Evolutionary conservation across 495 filamentous ascomycete species (phyloP).

Genomic region (Hyaloscypha variabilis): DNA sequence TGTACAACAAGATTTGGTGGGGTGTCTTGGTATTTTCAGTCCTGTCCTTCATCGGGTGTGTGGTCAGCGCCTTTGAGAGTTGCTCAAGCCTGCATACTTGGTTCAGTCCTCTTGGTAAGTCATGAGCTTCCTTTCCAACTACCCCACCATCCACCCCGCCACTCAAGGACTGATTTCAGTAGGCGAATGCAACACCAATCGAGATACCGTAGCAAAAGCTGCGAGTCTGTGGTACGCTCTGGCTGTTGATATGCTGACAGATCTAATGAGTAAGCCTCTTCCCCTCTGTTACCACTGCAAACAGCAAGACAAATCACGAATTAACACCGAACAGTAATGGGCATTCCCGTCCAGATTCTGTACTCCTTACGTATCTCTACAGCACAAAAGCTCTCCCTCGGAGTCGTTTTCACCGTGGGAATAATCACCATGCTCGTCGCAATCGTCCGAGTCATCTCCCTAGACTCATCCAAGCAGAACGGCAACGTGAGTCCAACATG

Average conservation of each 20-base stretch:
- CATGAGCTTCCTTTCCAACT: not conserved
- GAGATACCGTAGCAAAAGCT: conserved; percentile 39
- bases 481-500: conserved; percentile 29
- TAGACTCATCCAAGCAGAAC: conserved; percentile 16
- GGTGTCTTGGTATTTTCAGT: conserved; percentile 38
- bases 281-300: not conserved
- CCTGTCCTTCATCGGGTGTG: conserved; percentile 39
- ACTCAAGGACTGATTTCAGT: too few species aligned
- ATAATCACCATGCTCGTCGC: conserved; percentile 31
- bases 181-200: conserved; percentile 36
- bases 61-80: conserved; percentile 41
- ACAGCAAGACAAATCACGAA: too few species aligned
- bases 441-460: conserved; percentile 29
- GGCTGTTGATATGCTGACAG: conserved; percentile 45
- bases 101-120: conserved; percentile 40
- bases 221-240: conserved; percentile 46
- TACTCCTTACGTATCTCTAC: conserved; percentile 23
- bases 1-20: conserved; percentile 43
- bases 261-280: conserved; percentile 41
- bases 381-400: conserved; percentile 29
- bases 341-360: conserved; percentile 8
- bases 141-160: too few species aligned
- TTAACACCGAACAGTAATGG: too few species aligned
- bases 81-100: conserved; percentile 42
- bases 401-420: conserved; percentile 30